Conservation (phyloP, 73 alveolate species). For the Paramecium sonneborni region DNA sequence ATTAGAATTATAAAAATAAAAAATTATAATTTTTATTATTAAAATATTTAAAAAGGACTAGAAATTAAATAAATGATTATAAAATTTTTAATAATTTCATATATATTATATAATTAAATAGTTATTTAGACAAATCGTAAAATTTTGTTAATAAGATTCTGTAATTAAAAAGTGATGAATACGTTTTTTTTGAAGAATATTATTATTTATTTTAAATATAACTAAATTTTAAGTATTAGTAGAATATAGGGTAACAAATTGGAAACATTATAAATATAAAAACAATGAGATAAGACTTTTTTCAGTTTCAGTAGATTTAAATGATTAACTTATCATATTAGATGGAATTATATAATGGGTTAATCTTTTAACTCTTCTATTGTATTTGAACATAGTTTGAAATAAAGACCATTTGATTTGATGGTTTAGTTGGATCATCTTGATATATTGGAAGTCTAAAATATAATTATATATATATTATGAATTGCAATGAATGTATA, state of each 20-base stretch:
- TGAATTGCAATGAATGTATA: neutral
- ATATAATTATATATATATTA: neutral
- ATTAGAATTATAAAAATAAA: no score
- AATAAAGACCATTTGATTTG: neutral
- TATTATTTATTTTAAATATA: neutral
- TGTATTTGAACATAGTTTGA: neutral
- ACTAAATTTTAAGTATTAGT: neutral
- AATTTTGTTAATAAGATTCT: no score
- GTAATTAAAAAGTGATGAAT: no score
- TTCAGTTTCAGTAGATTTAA: conserved; percentile 16
- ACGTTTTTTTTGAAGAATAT: neutral
- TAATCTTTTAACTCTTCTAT: conserved; percentile 5
- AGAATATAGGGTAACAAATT: neutral
- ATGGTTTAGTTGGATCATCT: neutral
- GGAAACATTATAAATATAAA: neutral
- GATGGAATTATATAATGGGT: conserved; percentile 42
- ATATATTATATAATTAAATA: no score
- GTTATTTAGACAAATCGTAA: no score
- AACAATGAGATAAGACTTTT: neutral
- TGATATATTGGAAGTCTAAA: neutral
- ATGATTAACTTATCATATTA: neutral
- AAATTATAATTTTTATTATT: no score
- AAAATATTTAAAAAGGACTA: no score
- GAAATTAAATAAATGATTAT: no score
- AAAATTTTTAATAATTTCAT: no score